These are phyloP conservation scores for Candida sanyaensis DNA, from an alignment of 1,139 yeast genomes.

Conservation along the genomic window DNA sequence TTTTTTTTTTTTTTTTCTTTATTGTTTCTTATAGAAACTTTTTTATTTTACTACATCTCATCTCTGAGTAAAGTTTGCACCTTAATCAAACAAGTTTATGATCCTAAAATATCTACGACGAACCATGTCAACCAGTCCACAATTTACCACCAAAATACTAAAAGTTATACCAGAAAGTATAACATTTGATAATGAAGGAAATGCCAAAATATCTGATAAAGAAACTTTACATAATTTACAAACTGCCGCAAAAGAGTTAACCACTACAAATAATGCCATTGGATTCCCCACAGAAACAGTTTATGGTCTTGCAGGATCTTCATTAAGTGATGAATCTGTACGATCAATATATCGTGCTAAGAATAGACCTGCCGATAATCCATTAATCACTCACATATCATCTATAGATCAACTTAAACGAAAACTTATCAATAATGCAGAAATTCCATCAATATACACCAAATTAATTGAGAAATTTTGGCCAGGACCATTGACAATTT, in stretches of 20 bases:
- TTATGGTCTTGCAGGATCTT: slow-evolving; percentile 91
- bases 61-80: not conserved
- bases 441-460: slow-evolving; percentile 67
- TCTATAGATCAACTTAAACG: slow-evolving; percentile 71
- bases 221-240: slow-evolving; percentile 50
- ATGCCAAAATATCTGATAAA: slow-evolving; percentile 51
- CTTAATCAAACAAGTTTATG: not conserved
- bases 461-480: slow-evolving; percentile 69
- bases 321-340: slow-evolving; percentile 73
- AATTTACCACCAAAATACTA: slow-evolving; percentile 31
- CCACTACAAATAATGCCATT: slow-evolving; percentile 58
- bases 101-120: slow-evolving; percentile 2
- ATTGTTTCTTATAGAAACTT: not conserved
- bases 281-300: slow-evolving; percentile 98
- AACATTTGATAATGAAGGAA: slow-evolving; percentile 22
- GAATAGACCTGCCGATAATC: slow-evolving; percentile 93
- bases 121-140: not conserved
- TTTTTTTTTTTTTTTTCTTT: not conserved
- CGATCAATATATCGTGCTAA: slow-evolving; percentile 79
- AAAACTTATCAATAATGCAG: slow-evolving; percentile 43
- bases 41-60: not conserved
- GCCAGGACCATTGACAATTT: slow-evolving; percentile 95
- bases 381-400: slow-evolving; percentile 86
- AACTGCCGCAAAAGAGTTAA: slow-evolving; percentile 60
- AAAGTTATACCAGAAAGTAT: slow-evolving; percentile 32